Evolutionary conservation across 768 basidiomycete genomes (phyloP).

Genomic region (Kondoa subrosea): DNA sequence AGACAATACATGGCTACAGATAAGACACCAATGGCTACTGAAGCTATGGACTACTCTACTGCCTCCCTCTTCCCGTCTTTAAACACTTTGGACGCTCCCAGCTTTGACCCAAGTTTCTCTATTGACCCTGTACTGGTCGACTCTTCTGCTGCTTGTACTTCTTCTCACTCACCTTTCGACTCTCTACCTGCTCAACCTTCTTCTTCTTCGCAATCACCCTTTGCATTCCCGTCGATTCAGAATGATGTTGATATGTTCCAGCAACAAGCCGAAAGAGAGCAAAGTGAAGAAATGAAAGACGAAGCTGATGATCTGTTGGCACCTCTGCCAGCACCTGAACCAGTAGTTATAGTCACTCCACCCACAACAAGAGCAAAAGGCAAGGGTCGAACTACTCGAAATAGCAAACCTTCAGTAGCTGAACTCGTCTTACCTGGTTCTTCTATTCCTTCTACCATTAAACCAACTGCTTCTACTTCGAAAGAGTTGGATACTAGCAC

Average conservation of each 20-base stretch:
- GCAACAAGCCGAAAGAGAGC: too few relatives aligned
- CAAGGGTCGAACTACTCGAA: background rate
- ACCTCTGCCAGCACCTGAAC: background rate
- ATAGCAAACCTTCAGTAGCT: slow-evolving; percentile 2
- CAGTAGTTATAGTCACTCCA: too few relatives aligned
- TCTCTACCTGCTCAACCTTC: background rate
- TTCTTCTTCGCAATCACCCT: too few relatives aligned
- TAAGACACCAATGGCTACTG: background rate
- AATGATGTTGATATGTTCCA: background rate
- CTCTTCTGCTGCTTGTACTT: background rate
- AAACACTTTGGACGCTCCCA: background rate
- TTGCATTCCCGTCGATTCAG: too few relatives aligned
- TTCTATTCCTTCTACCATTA: background rate
- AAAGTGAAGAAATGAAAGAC: too few relatives aligned
- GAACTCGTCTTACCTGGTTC: slow-evolving; percentile 4
- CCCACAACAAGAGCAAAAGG: background rate
- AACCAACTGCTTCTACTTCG: background rate
- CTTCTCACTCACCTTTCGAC: background rate
- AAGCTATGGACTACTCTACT: background rate
- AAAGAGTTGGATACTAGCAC: background rate
- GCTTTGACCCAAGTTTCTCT: background rate
- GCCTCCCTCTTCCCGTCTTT: background rate
- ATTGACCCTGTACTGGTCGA: background rate
- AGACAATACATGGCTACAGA: background rate
- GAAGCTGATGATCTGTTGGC: background rate